phyloP scores from a whole-genome alignment of 176 grass and related monocot species.

The Juncus effusus region DNA sequence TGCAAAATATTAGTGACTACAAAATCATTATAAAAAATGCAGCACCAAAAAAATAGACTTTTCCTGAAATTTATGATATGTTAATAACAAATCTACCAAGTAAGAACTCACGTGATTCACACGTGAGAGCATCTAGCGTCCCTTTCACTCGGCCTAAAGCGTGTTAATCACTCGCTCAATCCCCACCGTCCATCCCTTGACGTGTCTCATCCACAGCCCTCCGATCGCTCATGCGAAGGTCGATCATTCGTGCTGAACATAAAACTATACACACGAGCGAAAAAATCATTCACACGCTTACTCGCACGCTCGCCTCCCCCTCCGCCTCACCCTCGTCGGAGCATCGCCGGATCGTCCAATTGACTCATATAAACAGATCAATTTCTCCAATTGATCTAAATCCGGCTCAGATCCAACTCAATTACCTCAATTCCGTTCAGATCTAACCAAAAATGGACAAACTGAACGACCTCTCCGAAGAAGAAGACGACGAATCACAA shows the following conservation, averaged over 20 bases:
- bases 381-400: neutral
- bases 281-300: conserved; percentile 29
- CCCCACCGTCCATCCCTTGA: conserved; percentile 19
- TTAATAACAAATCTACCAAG: too few species aligned
- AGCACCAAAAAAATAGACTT: too few species aligned
- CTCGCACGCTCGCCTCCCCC: conserved; percentile 25
- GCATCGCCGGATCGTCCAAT: conserved; percentile 15
- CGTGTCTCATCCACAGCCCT: conserved; percentile 35
- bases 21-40: too few species aligned
- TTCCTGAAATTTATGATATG: too few species aligned
- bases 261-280: conserved; percentile 48
- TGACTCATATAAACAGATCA: neutral
- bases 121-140: neutral
- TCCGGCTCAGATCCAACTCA: conserved; percentile 7
- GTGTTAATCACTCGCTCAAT: conserved; percentile 25
- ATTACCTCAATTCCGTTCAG: conserved; percentile 19
- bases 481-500: conserved; percentile 29
- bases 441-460: conserved; percentile 30
- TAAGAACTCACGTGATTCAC: conserved; percentile 19
- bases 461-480: conserved; percentile 35
- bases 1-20: too few species aligned
- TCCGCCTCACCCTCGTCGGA: conserved; percentile 7
- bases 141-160: conserved; percentile 9
- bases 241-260: conserved; percentile 50
- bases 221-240: conserved; percentile 26